Base-by-base conservation (phyloP, 108 stramenopile genomes). In the Chaetoceros tenuissimus region DNA sequence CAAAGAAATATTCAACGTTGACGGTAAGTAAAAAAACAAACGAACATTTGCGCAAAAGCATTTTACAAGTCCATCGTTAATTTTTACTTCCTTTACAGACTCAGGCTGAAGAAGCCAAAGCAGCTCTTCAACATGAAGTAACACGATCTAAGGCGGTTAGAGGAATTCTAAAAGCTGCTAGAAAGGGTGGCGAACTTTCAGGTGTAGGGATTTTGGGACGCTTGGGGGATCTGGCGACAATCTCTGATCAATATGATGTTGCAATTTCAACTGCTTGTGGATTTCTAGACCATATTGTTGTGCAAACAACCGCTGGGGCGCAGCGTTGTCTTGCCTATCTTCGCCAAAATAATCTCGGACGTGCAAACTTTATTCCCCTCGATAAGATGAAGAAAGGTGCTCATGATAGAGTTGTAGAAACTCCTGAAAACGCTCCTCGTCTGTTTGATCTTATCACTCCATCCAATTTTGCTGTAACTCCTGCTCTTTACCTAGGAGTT, bases 261-360 rank as follows among this genome's bases (percentile, higher is more conserved):
- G 98, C 98, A 43, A 89, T 97, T 34, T 96, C 94, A 18, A 98
- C 98, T 18, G 94, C 97, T 0, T 95, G 94, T 52, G 87, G 89
- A 17, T 84, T 77, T 71, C 74, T 99, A 18, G 94, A 97, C 62
- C 67, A 94, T 58, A 87, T 99, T 63, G 96, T 99, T 31, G 96
- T 97, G 17, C 94, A 99, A 57, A 92, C 89, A n/a, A 89, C 92
- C 3, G 94, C 88, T 17, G 97, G 95, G 2, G 97, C 90, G 1
- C 89, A 95, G 51, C 71, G 74, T 28, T 96, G 95, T 68, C 73
- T 99, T 5, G 80, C 87, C 50, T 96, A 79, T 61, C 76, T 96
- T n/a, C 73, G 97, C 25, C 77, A 84, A 67, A 68, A 94, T 71
- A 81, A 79, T 57, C 71, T 96, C 7, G 98, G 98, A 21, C 85